Evolutionary conservation across 257 asterid species (phyloP).

Genomic region (Catharanthus roseus): DNA sequence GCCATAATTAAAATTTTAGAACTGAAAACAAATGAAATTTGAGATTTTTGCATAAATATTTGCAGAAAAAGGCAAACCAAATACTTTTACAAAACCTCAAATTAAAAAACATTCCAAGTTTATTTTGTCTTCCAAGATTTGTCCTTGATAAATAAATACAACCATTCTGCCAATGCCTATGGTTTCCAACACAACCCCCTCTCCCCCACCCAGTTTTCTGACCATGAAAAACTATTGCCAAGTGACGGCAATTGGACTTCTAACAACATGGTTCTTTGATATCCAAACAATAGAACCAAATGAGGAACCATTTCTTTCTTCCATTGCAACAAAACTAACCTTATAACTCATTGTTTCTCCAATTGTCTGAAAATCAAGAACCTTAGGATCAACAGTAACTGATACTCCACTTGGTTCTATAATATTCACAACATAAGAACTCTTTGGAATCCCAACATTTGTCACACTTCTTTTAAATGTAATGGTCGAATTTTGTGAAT

Average conservation of each 20-base stretch:
- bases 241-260: constrained; percentile 49
- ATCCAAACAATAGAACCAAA: constrained; percentile 59
- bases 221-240: background rate
- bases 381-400: constrained; percentile 39
- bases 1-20: no score
- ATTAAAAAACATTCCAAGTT: no score
- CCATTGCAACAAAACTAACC: constrained; percentile 35
- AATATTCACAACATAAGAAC: constrained; percentile 35
- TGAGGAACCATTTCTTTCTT: constrained; percentile 24
- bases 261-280: constrained; percentile 38
- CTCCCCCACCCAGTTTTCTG: no score
- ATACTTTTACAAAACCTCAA: no score
- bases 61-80: no score
- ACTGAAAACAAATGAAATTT: no score
- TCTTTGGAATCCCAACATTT: constrained; percentile 49
- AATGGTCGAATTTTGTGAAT: background rate
- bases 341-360: constrained; percentile 51
- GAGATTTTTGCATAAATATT: no score
- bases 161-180: no score
- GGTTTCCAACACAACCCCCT: no score
- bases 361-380: constrained; percentile 34
- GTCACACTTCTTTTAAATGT: constrained; percentile 49
- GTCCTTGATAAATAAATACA: no score
- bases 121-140: no score
- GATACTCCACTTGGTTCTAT: constrained; percentile 42